Evolutionary conservation across 1,284 basidiomycete species (phyloP).

Genomic region (Apiotrichum sp.): DNA sequence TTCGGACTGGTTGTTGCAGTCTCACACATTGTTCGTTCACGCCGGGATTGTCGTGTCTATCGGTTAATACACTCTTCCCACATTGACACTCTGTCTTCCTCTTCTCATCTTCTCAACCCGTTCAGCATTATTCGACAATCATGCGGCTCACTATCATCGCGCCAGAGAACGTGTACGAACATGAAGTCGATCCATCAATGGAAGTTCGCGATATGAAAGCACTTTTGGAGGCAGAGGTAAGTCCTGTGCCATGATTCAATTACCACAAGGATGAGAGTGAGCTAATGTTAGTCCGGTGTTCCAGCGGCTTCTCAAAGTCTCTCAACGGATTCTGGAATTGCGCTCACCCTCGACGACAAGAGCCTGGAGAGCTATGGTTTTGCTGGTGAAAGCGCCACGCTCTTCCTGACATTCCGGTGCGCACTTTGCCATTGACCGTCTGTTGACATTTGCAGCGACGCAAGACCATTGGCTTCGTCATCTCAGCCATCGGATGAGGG

Average conservation of each 20-base stretch:
- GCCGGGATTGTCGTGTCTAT: too few species aligned
- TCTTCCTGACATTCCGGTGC: constrained; percentile 42
- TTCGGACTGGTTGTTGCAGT: too few species aligned
- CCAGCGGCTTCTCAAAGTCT: constrained; percentile 22
- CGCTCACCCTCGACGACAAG: constrained; percentile 25
- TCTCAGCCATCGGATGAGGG: constrained; percentile 39
- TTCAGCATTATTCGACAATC: constrained; percentile 8
- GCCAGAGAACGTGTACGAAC: constrained; percentile 62
- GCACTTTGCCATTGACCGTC: constrained; percentile 7
- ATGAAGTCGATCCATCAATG: constrained; percentile 84
- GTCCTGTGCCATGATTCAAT: constrained; percentile 19
- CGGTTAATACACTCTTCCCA: too few species aligned
- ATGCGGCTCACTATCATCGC: constrained; percentile 80
- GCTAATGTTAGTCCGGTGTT: constrained; percentile 23
- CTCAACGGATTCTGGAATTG: constrained; percentile 35
- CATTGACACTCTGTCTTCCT: too few species aligned
- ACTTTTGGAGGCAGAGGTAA: constrained; percentile 80
- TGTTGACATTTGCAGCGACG: background rate
- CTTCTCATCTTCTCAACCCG: background rate
- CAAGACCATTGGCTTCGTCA: constrained; percentile 14
- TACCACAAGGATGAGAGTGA: too few species aligned
- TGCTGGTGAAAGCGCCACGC: constrained; percentile 26
- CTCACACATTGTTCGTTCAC: too few species aligned
- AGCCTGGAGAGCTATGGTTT: constrained; percentile 38
- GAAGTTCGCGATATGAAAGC: constrained; percentile 82